phyloP scores from a whole-genome alignment of 352 stramenopile genomes.

The Phytophthora cactorum region DNA sequence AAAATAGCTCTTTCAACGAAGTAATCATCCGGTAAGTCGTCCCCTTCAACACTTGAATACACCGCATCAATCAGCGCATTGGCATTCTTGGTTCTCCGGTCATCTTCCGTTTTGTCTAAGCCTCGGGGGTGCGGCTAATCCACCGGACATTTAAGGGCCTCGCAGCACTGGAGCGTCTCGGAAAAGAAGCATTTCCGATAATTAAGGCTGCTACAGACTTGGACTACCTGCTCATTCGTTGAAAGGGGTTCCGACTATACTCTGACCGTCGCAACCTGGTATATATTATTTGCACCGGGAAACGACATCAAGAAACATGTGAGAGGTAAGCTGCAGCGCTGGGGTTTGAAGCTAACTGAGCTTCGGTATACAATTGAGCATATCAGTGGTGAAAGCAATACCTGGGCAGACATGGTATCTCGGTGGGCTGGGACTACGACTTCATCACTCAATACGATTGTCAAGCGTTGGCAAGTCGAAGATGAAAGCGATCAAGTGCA shows the following conservation, averaged over 20 bases:
- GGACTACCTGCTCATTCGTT: neutral
- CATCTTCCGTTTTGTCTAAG: too few relatives aligned
- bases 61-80: too few relatives aligned
- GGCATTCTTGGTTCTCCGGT: too few relatives aligned
- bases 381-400: neutral
- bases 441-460: neutral
- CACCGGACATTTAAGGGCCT: neutral
- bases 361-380: neutral
- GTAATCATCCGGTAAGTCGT: too few relatives aligned
- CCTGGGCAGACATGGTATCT: neutral
- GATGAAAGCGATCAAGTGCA: neutral
- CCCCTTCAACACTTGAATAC: too few relatives aligned
- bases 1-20: too few relatives aligned
- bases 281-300: neutral
- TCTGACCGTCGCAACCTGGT: neutral
- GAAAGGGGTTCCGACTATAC: neutral
- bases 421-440: neutral
- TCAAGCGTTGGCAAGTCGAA: neutral
- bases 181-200: conserved; percentile 1
- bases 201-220: neutral
- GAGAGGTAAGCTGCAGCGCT: neutral
- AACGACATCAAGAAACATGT: neutral
- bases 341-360: neutral
- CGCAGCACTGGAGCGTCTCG: neutral
- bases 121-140: too few relatives aligned